Evolutionary conservation across 768 basidiomycete species (phyloP), one percentile per base, ranked within the genome.

Genomic region (Macrocybe gigantea): DNA sequence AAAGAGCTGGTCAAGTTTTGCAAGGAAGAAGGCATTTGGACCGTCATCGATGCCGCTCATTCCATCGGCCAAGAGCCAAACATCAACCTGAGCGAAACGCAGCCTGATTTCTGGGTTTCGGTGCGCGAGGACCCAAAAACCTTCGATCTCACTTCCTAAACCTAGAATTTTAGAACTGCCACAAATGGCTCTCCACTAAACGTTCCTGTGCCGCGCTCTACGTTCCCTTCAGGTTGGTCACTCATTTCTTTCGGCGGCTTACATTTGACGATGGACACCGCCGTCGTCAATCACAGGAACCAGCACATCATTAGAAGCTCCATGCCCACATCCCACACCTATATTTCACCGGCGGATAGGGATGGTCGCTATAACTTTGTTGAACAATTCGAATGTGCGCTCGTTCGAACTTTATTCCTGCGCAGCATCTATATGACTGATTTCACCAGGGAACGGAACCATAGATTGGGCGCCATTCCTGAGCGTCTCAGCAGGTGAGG

Each of bases 161-260:
- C 22, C 35, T 35, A 30, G 30, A 39, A 8, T 15, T 41, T 29
- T 51, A 88, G 80, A 91, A 91, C 56, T 85, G 84, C 53, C 86
- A 93, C 64, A 93, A 93, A 64, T 94, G 92, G 90, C 66, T 92
- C 1, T 82, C 74, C 55, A 72, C 79, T 3, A 84, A 88, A 60
- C 75, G 90, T 5, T 70, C 79, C 1, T 80, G 74, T 39, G 81
- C 87, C 0, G 69, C 85, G 12, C 67, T 93, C 11, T 93, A 93
- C 59, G 85, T 88, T 5, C 85, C 89, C 0, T 73, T 64, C 49
- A 60, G 75, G 75, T 73, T 38, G 37, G 64, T 49, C 9, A 7
- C 34, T 31, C 35, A 33, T 40, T 32, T 41, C 12, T 37, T 22
- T 40, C 11, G 13, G 32, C 7, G 6, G 33, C 34, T 11, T 36